These are phyloP conservation scores for Laburnicola sp. DNA, from an alignment of 2,329 filamentous ascomycete species.

Conservation along the genomic window DNA sequence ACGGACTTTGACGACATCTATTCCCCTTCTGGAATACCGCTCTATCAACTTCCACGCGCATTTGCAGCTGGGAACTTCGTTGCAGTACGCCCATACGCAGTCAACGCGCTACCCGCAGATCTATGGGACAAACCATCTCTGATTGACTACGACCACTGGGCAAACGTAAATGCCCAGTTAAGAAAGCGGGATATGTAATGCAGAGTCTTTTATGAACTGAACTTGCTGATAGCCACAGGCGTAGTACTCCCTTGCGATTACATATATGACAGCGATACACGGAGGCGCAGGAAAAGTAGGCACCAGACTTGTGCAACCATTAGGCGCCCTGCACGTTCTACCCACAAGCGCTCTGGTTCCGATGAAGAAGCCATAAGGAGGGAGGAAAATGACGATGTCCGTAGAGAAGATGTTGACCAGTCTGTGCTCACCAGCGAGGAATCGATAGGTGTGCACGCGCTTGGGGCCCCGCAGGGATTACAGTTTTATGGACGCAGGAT, in stretches of 20 bases:
- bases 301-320: too few relatives aligned
- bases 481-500: too few relatives aligned
- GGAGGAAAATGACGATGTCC: too few relatives aligned
- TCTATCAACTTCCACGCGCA: too few relatives aligned
- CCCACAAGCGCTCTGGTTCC: too few relatives aligned
- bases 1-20: too few relatives aligned
- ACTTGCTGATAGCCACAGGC: neutral
- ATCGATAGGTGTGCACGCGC: too few relatives aligned
- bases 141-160: slow-evolving; percentile 21
- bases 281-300: neutral
- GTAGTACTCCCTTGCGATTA: neutral
- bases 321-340: too few relatives aligned
- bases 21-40: neutral
- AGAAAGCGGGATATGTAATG: slow-evolving; percentile 3
- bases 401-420: too few relatives aligned
- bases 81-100: neutral
- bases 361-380: too few relatives aligned
- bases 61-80: neutral
- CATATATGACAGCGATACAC: neutral
- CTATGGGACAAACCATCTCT: slow-evolving; percentile 3
- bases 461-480: too few relatives aligned
- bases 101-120: neutral
- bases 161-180: slow-evolving; percentile 1
- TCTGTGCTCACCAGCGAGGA: too few relatives aligned
- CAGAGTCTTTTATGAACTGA: neutral